These are phyloP conservation scores for cucumber (Cucumis sativus) DNA, from an alignment of 306 rosid genomes.

Conservation along the genomic window DNA sequence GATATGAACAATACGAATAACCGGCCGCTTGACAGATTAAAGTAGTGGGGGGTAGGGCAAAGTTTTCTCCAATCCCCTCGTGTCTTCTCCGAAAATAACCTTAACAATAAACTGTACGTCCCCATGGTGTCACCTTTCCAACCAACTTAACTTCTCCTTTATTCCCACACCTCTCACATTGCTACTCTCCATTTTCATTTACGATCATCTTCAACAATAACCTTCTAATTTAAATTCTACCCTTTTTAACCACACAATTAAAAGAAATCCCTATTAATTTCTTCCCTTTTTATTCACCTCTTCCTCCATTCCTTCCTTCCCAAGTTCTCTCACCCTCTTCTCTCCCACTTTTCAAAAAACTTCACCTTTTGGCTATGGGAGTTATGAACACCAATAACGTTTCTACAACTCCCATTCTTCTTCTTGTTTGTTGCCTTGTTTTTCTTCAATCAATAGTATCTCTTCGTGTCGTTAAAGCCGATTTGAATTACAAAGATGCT, in stretches of 20 bases:
- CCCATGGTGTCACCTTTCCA: neutral
- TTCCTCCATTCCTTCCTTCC: neutral
- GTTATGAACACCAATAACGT: neutral
- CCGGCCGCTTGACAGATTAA: no score
- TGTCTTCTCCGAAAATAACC: neutral
- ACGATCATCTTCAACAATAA: neutral
- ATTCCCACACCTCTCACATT: neutral
- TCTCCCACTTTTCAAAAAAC: neutral
- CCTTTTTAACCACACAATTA: no score
- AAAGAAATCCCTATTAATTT: neutral
- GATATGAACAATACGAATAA: no score
- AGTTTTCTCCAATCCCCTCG: neutral
- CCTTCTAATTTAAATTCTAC: neutral
- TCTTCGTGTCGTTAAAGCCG: conserved; percentile 17
- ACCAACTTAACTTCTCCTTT: neutral
- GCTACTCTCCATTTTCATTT: neutral
- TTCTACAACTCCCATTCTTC: conserved; percentile 26
- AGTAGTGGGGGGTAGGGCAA: neutral
- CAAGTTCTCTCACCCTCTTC: neutral
- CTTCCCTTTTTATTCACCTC: neutral
- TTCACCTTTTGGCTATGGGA: conserved; percentile 16
- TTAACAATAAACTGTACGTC: neutral
- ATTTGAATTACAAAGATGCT: conserved; percentile 62
- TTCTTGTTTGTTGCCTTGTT: conserved; percentile 26
- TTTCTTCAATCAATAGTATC: conserved; percentile 27